Evolutionary conservation across 2,329 filamentous ascomycete species (phyloP).

Genomic region (Diaporthe vexans): DNA sequence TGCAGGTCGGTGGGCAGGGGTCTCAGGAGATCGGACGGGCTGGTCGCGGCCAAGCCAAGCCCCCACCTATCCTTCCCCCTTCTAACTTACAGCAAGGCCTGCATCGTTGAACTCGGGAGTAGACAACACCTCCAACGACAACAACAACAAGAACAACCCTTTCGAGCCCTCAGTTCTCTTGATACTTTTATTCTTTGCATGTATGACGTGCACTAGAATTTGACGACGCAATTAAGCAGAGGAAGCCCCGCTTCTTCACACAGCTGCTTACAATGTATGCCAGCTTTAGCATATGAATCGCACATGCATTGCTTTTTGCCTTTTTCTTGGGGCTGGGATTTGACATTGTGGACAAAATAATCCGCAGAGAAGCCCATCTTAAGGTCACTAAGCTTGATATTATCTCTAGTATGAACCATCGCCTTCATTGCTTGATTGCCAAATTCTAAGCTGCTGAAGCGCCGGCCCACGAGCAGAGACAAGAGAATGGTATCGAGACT

Average conservation of each 20-base stretch:
- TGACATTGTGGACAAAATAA: too few relatives aligned
- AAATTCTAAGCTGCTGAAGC: neutral
- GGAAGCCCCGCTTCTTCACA: too few relatives aligned
- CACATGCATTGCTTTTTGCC: too few relatives aligned
- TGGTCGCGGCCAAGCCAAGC: neutral
- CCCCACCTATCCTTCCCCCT: neutral
- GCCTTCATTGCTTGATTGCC: too few relatives aligned
- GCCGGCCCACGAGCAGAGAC: neutral
- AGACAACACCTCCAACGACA: neutral
- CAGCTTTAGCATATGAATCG: neutral
- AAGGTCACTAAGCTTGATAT: neutral
- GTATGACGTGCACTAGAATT: too few relatives aligned
- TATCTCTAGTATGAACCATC: neutral
- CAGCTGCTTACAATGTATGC: neutral
- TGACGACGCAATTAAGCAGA: too few relatives aligned
- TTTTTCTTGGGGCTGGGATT: too few relatives aligned
- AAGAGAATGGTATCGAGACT: neutral
- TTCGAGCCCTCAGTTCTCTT: neutral
- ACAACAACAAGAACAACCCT: neutral
- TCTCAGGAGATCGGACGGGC: slow-evolving; percentile 4
- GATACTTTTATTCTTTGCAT: neutral
- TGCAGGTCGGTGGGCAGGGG: neutral
- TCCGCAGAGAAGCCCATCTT: neutral
- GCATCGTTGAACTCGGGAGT: too few relatives aligned
- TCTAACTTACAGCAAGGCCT: neutral